A percentile compares a stretch with the other conserved stretches of the same genome.
Evolutionary conservation across 352 stramenopile genomes (phyloP).

Genomic region (Ophiocytium majus): DNA sequence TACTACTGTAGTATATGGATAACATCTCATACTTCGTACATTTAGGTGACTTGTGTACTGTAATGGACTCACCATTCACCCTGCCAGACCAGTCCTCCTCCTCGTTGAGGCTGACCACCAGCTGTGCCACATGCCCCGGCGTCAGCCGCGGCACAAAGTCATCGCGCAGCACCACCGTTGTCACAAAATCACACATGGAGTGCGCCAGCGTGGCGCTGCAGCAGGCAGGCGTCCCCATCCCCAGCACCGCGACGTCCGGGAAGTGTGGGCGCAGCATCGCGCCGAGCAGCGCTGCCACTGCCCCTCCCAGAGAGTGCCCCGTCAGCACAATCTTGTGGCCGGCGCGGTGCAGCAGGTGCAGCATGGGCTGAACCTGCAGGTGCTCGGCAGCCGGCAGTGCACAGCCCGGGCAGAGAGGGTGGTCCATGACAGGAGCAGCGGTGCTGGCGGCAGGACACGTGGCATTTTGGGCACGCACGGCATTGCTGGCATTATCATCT

Average conservation of each 20-base stretch:
- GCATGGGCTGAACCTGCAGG: slow-evolving; percentile 64
- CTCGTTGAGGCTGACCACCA: slow-evolving; percentile 69
- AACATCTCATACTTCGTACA: no score
- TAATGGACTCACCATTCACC: no score
- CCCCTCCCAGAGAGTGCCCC: slow-evolving; percentile 68
- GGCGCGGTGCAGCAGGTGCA: slow-evolving; percentile 63
- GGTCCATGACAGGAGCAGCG: no score
- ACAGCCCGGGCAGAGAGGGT: no score
- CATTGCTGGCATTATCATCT: no score
- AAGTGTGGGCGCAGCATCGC: slow-evolving; percentile 61
- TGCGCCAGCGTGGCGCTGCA: slow-evolving; percentile 45
- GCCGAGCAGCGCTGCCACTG: slow-evolving; percentile 68
- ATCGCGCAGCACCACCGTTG: slow-evolving; percentile 62
- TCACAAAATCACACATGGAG: slow-evolving; percentile 40
- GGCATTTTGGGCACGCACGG: no score
- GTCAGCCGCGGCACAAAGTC: slow-evolving; percentile 73
- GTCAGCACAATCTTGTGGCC: slow-evolving; percentile 69
- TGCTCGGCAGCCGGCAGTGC: no score
- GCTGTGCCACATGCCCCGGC: slow-evolving; percentile 64
- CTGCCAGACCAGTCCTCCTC: no score
- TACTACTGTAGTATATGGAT: no score
- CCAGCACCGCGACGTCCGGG: slow-evolving; percentile 46
- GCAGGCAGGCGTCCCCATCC: slow-evolving; percentile 55
- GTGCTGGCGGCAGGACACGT: no score
- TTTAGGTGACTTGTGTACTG: no score